Conservation (phyloP, 2,329 filamentous ascomycete species). For the Claviceps pusilla region DNA sequence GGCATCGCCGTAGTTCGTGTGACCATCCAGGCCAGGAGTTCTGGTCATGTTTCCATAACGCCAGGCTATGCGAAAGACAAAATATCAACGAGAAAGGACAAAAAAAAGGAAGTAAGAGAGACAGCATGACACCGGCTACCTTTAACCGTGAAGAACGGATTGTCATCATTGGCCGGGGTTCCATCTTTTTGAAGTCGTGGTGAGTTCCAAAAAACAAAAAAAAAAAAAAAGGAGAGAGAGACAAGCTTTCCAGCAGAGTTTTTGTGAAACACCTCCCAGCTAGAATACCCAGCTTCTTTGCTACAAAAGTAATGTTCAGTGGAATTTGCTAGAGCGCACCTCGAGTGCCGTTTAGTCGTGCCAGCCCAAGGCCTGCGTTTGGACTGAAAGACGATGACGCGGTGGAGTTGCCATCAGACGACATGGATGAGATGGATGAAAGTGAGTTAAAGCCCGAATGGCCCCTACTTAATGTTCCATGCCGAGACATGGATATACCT, state of each 20-base stretch:
- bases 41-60: slow-evolving; percentile 4
- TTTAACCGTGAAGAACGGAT: neutral
- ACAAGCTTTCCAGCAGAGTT: neutral
- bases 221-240: neutral
- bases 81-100: neutral
- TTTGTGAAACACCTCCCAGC: neutral
- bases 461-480: slow-evolving; percentile 29
- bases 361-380: slow-evolving; percentile 17
- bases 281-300: neutral
- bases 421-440: slow-evolving; percentile 27
- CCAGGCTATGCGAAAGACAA: slow-evolving; percentile 4
- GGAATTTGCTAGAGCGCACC: slow-evolving; percentile 18
- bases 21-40: slow-evolving; percentile 4
- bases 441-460: slow-evolving; percentile 25
- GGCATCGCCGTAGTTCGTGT: slow-evolving; percentile 3
- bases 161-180: neutral
- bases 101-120: neutral
- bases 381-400: slow-evolving; percentile 17
- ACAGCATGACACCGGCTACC: neutral
- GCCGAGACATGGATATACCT: slow-evolving; percentile 42
- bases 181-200: neutral
- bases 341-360: slow-evolving; percentile 23
- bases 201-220: neutral
- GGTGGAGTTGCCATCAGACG: slow-evolving; percentile 23
- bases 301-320: neutral